phyloP scores from a whole-genome alignment of 2,329 filamentous ascomycete species.

The Fonsecaea erecta region DNA sequence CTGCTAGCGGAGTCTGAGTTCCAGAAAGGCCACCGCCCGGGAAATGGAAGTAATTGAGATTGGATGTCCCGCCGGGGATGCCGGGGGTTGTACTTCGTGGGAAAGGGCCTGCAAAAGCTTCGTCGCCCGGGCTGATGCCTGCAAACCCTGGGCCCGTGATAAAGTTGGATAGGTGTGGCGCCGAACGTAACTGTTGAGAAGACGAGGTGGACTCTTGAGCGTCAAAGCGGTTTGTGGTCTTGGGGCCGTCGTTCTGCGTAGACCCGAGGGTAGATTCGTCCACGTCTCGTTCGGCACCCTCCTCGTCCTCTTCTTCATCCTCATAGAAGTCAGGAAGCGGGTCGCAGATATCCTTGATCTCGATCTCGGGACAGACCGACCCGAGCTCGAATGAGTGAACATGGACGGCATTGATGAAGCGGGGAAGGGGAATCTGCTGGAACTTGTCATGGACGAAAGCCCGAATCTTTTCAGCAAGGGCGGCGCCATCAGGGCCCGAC shows the following conservation, averaged over 20 bases:
- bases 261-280: slow-evolving; percentile 3
- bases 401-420: slow-evolving; percentile 94
- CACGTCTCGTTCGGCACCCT: slow-evolving; percentile 19
- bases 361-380: slow-evolving; percentile 76
- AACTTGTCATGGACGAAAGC: slow-evolving; percentile 96
- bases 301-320: slow-evolving; percentile 63
- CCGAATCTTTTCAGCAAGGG: slow-evolving; percentile 82
- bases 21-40: slow-evolving; percentile 55
- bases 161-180: slow-evolving; percentile 41
- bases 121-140: slow-evolving; percentile 39
- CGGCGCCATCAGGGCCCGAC: slow-evolving; percentile 81
- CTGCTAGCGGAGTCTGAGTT: slow-evolving; percentile 54
- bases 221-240: neutral
- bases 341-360: slow-evolving; percentile 96
- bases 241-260: neutral
- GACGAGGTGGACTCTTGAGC: neutral
- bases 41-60: slow-evolving; percentile 54
- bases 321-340: slow-evolving; percentile 97
- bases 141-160: slow-evolving; percentile 40
- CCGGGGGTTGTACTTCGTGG: slow-evolving; percentile 53
- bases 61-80: slow-evolving; percentile 56
- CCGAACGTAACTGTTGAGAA: slow-evolving; percentile 38
- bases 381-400: slow-evolving; percentile 96
- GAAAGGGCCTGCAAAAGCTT: slow-evolving; percentile 48
- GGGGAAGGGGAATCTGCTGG: slow-evolving; percentile 85